Percentiles rank a stretch among this genome's conserved stretches.
Evolutionary conservation across 2,329 filamentous ascomycete genomes (phyloP).

Genomic region (Trichoderma endophyticum): DNA sequence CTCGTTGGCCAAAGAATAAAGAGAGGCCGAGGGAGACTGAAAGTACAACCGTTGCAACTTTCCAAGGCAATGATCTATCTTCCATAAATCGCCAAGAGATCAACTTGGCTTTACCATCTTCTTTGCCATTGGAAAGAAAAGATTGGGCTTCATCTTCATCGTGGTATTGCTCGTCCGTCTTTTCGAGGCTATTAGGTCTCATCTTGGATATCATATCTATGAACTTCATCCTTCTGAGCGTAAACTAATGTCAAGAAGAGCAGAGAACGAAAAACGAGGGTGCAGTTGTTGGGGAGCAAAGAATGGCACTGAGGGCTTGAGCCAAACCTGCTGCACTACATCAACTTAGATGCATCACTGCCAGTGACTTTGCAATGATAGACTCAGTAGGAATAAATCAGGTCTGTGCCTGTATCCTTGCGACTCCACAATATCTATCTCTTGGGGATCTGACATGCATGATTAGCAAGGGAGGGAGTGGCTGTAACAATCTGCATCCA

Average conservation of each 20-base stretch:
- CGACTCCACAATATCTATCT: background rate
- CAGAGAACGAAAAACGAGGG: background rate
- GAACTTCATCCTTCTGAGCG: background rate
- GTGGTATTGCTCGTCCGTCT: background rate
- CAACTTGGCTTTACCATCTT: background rate
- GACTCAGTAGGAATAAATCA: background rate
- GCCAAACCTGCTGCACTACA: background rate
- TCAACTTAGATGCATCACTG: background rate
- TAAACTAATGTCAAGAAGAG: background rate
- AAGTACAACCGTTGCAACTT: background rate
- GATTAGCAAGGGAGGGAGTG: background rate
- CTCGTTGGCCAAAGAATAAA: background rate
- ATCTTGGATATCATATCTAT: background rate
- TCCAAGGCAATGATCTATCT: background rate
- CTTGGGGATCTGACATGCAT: background rate
- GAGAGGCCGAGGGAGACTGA: background rate
- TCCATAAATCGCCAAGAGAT: background rate
- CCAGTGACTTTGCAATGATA: background rate
- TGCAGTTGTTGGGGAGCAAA: background rate
- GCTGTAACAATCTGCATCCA: background rate
- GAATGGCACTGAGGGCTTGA: background rate
- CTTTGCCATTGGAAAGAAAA: background rate
- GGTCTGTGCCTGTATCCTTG: background rate
- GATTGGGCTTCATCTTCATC: background rate
- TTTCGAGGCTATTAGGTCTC: background rate